Evolutionary conservation across 169 alveolate species (phyloP), one percentile per base, ranked within the genome.

Genomic region (Eimeria necatrix): DNA sequence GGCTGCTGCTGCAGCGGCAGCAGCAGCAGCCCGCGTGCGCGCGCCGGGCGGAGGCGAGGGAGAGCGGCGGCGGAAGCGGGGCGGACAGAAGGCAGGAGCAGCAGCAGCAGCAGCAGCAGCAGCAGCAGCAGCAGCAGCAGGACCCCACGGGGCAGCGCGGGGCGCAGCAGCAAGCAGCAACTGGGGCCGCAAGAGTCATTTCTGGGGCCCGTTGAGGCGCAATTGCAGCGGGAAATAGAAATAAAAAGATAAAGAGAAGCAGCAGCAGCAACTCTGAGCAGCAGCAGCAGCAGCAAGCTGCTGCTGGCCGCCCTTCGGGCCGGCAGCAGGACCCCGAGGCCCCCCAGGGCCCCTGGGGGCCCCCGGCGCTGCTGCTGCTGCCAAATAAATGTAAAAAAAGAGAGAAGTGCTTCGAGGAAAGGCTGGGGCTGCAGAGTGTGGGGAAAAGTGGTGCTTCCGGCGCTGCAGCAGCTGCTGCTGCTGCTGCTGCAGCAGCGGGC

Each of bases 111-210:
- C 87, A 5, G 87, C 87, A 5, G 64, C 64, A 48, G 87, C 64
- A 9, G 87, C 60, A 48, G 87, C 87, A 48, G 68, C 87, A 78
- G 87, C 87, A 49, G 87, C 32, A 46, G 87, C 59, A n/a, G 10
- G 24, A 49, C 78, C 78, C 22, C 78, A 20, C 78, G 78, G 6
- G 26, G 22, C 78, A n/a, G 68, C 68, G 16, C 68, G 16, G 10
- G 14, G 41, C 64, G 64, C 64, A 9, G 64, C 64, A 53, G 64
- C 64, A 53, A 53, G 64, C 64, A 53, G 64, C 64, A 53, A 14
- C 64, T 53, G 14, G 49, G 46, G 52, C 9, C 48, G 46, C 16
- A 16, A 46, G 64, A 76, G 87, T 76, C 87, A 76, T 76, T 76
- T 76, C 87, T 76, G 87, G 12, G 46, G 26, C 48, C 12, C 12